Conservation (phyloP, 768 basidiomycete species). For the Suillus americanus region DNA sequence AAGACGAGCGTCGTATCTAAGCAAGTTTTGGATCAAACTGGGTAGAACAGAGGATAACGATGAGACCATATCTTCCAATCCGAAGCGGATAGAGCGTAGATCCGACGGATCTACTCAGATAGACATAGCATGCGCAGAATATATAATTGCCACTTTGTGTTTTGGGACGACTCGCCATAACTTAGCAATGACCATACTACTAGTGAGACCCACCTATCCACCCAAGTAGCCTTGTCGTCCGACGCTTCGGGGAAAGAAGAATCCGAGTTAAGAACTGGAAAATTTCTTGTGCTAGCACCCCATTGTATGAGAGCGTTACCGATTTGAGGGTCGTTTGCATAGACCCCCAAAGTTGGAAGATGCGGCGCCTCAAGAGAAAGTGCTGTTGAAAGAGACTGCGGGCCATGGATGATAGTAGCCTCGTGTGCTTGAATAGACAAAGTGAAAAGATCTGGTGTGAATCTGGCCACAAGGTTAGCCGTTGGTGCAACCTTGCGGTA, state of each 20-base stretch:
- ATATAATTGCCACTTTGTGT: constrained; percentile 1
- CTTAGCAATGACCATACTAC: constrained; percentile 4
- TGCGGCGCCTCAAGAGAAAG: constrained; percentile 33
- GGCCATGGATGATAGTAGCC: constrained; percentile 64
- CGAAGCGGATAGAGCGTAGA: constrained; percentile 3
- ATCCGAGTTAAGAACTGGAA: constrained; percentile 5
- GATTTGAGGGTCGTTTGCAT: constrained; percentile 10
- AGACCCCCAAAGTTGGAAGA: constrained; percentile 7
- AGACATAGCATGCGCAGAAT: background rate
- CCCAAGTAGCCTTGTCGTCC: constrained; percentile 50
- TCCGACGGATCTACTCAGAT: constrained; percentile 10
- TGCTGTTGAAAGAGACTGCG: constrained; percentile 40
- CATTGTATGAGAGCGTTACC: constrained; percentile 38
- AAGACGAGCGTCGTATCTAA: constrained; percentile 81
- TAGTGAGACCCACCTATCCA: constrained; percentile 74
- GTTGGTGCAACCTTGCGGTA: background rate
- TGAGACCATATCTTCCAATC: constrained; percentile 17
- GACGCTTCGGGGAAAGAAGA: constrained; percentile 7
- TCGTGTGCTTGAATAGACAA: constrained; percentile 73
- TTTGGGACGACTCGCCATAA: background rate
- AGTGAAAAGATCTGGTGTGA: constrained; percentile 22
- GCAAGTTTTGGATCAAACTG: constrained; percentile 19
- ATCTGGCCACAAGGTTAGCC: background rate
- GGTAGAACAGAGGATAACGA: constrained; percentile 16
- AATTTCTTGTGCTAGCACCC: constrained; percentile 18